Evolutionary conservation across 1,139 yeast species (phyloP).

Genomic region (Candida pseudoviswanathii): DNA sequence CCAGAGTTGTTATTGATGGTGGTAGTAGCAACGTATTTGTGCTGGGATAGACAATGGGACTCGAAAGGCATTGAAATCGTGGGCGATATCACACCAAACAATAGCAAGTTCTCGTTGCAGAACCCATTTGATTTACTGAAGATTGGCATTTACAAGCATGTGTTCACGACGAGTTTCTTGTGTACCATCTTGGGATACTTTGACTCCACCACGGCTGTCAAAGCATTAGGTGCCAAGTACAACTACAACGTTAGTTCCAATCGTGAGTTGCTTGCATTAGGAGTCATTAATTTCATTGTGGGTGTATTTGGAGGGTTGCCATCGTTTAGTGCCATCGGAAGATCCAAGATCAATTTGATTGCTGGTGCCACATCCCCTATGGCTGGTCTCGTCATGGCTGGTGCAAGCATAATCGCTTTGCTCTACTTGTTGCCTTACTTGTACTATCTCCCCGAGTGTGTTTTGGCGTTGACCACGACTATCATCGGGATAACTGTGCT

Average conservation of each 20-base stretch:
- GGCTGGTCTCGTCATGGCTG: conserved; percentile 32
- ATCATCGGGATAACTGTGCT: conserved; percentile 38
- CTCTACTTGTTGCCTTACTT: conserved; percentile 27
- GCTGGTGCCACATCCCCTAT: conserved; percentile 39
- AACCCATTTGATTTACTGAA: conserved; percentile 26
- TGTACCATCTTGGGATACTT: conserved; percentile 37
- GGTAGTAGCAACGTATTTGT: conserved; percentile 27
- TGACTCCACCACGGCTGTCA: conserved; percentile 37
- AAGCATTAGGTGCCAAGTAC: conserved; percentile 33
- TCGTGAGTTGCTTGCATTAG: conserved; percentile 37
- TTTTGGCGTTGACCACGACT: conserved; percentile 36
- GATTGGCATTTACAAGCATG: conserved; percentile 23
- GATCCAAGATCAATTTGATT: conserved; percentile 35
- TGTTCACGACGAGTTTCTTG: conserved; percentile 31
- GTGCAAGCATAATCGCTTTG: conserved; percentile 25
- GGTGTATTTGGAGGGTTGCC: conserved; percentile 37
- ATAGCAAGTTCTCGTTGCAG: conserved; percentile 14
- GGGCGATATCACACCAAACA: conserved; percentile 22
- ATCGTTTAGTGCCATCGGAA: conserved; percentile 40
- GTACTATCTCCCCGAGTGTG: conserved; percentile 35
- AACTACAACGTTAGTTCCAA: conserved; percentile 35
- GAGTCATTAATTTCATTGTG: conserved; percentile 29
- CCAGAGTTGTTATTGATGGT: conserved; percentile 39
- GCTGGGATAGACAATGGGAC: conserved; percentile 27
- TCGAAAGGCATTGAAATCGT: conserved; percentile 31